Evolutionary conservation across 164 flowering plant genomes (phyloP).

Genomic region (Litsea cubeba): DNA sequence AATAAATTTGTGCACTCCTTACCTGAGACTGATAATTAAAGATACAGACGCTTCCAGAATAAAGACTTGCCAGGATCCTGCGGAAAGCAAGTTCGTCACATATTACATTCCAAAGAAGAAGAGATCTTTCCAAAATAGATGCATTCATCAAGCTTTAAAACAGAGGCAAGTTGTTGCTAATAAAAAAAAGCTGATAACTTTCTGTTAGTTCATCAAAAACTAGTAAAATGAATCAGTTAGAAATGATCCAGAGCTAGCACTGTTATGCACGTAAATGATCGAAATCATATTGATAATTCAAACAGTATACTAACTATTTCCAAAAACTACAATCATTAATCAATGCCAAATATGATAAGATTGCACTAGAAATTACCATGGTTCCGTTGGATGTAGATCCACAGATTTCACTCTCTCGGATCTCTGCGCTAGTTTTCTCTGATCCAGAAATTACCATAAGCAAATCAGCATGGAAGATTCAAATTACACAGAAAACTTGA

Average conservation of each 20-base stretch:
- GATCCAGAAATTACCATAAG: conserved; percentile 27
- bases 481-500: conserved; percentile 1
- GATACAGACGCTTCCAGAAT: conserved; percentile 80
- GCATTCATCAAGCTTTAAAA: neutral
- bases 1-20: conserved; percentile 2
- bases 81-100: conserved; percentile 11
- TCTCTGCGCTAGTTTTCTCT: conserved; percentile 88
- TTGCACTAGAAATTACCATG: conserved; percentile 35
- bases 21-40: conserved; percentile 90
- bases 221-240: neutral
- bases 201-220: neutral
- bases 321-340: neutral
- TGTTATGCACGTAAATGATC: neutral
- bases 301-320: neutral
- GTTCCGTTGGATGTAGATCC: conserved; percentile 91
- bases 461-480: conserved; percentile 1
- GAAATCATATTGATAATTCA: neutral
- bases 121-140: neutral
- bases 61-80: conserved; percentile 93
- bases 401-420: conserved; percentile 91
- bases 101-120: neutral
- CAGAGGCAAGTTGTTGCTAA: neutral
- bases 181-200: neutral
- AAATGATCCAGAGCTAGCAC: neutral
- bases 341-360: neutral